Base-by-base conservation (phyloP, 2,329 filamentous ascomycete species). In the Phyllachora maydis region DNA sequence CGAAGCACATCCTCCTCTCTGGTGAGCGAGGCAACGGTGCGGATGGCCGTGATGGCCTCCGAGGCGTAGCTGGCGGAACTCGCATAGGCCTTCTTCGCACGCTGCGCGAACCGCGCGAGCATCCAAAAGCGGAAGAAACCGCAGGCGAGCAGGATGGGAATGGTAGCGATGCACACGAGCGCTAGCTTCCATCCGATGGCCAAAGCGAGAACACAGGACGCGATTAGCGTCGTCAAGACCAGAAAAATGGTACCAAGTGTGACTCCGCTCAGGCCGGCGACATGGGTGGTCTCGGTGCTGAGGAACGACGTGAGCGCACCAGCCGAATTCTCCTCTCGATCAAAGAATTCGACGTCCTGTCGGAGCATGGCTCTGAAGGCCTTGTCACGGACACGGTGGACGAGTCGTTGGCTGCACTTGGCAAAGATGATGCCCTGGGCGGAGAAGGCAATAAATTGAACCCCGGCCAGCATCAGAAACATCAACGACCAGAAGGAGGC, bases 261-360 rank as follows among this genome's bases (percentile, higher is more conserved):
- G 14, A 71, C 69, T 22, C 85, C 88, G 33, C 78, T 83, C 22
- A 95, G 66, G 9, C 88, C 83, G 10, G 82, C 75, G 15, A 93
- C 60, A 39, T 90, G 74, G 1, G 81, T 92, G 0, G 83, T 83
- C 47, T 92, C 77, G 0, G 79, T 90, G 3, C 78, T 83, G 8
- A 93, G 54, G 49, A 91, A 88, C 0, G 76, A 79, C 0, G 82
- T 92, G 36, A 98, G 54, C 1, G 82, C 75, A 33, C 88, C 88
- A 5, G 81, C 72, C 5, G 76, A 82, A 43, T 95, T 91, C 44
- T 88, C 75, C 32, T 90, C 78, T 21, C 59, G 61, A 45, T 95
- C 88, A 36, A 93, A 98, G 46, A 83, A 95, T 14, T 69, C 56
- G 28, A 95, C 83, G 32, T 95, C 88, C 47, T 95, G 85, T 32